Evolutionary conservation across 2,329 filamentous ascomycete species (phyloP).

Genomic region (Mollisiaceae sp.): DNA sequence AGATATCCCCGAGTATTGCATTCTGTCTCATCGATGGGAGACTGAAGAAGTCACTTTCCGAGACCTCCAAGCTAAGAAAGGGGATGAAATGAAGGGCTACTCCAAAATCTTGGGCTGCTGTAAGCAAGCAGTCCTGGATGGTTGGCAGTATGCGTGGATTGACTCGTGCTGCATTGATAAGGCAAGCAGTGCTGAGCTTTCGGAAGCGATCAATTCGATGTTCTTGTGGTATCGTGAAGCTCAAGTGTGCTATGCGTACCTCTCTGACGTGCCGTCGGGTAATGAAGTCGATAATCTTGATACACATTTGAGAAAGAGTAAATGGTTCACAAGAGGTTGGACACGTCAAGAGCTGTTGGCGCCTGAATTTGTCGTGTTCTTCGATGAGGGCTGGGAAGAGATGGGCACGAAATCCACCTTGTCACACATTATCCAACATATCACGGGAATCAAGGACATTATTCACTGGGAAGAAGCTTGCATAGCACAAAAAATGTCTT

Average conservation of each 20-base stretch:
- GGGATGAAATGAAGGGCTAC: neutral
- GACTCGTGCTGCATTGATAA: slow-evolving; percentile 18
- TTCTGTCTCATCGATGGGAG: slow-evolving; percentile 23
- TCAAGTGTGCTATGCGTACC: slow-evolving; percentile 9
- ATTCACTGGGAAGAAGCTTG: slow-evolving; percentile 1
- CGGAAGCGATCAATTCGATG: slow-evolving; percentile 18
- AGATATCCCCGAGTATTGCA: slow-evolving; percentile 28
- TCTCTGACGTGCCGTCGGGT: slow-evolving; percentile 4
- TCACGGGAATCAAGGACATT: neutral
- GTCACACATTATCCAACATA: neutral
- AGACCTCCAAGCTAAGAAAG: slow-evolving; percentile 4
- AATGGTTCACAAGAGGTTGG: slow-evolving; percentile 12
- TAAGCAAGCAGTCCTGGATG: slow-evolving; percentile 8
- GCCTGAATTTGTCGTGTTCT: slow-evolving; percentile 6
- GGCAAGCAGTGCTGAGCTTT: slow-evolving; percentile 15
- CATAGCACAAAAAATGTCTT: slow-evolving; percentile 9
- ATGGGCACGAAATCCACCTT: neutral
- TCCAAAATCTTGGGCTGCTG: slow-evolving; percentile 4
- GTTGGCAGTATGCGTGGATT: slow-evolving; percentile 15
- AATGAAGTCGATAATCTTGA: neutral
- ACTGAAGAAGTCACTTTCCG: slow-evolving; percentile 17
- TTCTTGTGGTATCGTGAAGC: slow-evolving; percentile 12
- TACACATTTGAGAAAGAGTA: neutral
- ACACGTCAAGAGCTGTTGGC: slow-evolving; percentile 8
- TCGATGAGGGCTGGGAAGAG: neutral